A percentile compares a stretch with the other conserved stretches of the same genome.
phyloP scores from a whole-genome alignment of 306 rosid genomes.

The Cucurbita ficifolia region DNA sequence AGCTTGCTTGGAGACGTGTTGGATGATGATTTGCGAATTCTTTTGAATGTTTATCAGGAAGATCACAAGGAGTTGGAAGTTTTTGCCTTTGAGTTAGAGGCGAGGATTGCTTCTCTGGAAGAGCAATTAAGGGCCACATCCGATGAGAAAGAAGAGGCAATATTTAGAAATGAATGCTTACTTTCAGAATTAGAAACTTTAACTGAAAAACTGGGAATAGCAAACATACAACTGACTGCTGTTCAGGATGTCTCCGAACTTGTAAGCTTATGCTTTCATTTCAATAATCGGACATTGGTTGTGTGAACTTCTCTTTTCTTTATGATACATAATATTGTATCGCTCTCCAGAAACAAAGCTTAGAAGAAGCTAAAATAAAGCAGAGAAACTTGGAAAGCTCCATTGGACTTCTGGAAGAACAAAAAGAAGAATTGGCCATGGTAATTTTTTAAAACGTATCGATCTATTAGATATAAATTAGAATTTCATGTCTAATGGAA shows the following conservation, averaged over 20 bases:
- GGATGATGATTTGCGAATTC: neutral
- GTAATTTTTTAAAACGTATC: slow-evolving; percentile 16
- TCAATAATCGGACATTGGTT: neutral
- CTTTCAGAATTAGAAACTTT: slow-evolving; percentile 44
- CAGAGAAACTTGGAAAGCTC: slow-evolving; percentile 44
- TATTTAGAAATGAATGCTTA: slow-evolving; percentile 41
- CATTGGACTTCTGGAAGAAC: slow-evolving; percentile 40
- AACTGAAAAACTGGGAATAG: slow-evolving; percentile 33
- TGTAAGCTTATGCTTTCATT: slow-evolving; percentile 35
- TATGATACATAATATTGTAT: neutral
- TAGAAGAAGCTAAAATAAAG: slow-evolving; percentile 48
- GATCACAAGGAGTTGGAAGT: slow-evolving; percentile 59
- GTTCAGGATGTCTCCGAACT: slow-evolving; percentile 46
- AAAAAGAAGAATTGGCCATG: slow-evolving; percentile 81
- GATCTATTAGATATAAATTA: neutral
- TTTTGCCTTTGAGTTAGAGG: slow-evolving; percentile 54
- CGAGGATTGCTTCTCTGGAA: slow-evolving; percentile 48
- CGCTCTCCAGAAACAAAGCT: slow-evolving; percentile 35
- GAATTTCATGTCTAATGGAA: neutral
- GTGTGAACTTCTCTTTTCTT: neutral
- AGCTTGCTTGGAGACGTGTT: too few species aligned
- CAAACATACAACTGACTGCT: slow-evolving; percentile 32
- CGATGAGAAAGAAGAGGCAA: slow-evolving; percentile 45
- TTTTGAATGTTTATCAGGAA: slow-evolving; percentile 34
- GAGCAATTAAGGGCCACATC: slow-evolving; percentile 31